phyloP scores from a whole-genome alignment of 495 filamentous ascomycete genomes.

The Neurospora sp. region DNA sequence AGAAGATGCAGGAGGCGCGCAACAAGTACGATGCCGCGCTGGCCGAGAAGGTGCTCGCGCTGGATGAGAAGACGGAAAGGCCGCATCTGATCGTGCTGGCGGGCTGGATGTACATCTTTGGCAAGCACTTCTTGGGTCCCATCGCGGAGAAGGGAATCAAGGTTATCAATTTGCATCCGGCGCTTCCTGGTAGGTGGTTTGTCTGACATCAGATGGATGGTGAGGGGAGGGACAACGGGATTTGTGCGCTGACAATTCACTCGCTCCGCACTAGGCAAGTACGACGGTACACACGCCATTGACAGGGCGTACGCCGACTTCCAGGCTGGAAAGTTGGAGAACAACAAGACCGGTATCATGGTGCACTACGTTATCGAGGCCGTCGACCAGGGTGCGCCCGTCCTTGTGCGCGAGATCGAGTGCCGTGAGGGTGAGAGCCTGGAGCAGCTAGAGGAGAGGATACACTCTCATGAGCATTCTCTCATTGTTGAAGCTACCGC shows the following conservation, averaged over 20 bases:
- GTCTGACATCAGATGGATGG: no score
- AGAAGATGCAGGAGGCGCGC: slow-evolving; percentile 50
- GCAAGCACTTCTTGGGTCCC: slow-evolving; percentile 46
- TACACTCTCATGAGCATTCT: slow-evolving; percentile 61
- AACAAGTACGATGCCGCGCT: slow-evolving; percentile 73
- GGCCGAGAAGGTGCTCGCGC: slow-evolving; percentile 52
- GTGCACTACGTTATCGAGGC: slow-evolving; percentile 79
- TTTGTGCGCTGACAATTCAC: neutral
- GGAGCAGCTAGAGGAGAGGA: slow-evolving; percentile 55
- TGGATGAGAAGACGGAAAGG: slow-evolving; percentile 26
- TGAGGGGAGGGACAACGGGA: neutral
- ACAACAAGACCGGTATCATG: slow-evolving; percentile 77
- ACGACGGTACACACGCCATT: slow-evolving; percentile 73
- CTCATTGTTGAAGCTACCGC: slow-evolving; percentile 59
- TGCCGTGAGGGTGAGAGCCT: slow-evolving; percentile 58
- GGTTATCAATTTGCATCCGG: slow-evolving; percentile 85
- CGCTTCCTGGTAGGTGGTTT: slow-evolving; percentile 40
- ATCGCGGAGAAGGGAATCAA: slow-evolving; percentile 47
- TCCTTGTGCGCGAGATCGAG: slow-evolving; percentile 61
- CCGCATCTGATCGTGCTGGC: slow-evolving; percentile 62
- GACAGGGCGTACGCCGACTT: slow-evolving; percentile 68
- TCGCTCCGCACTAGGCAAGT: slow-evolving; percentile 36
- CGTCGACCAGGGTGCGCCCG: slow-evolving; percentile 71
- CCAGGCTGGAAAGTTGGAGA: slow-evolving; percentile 55
- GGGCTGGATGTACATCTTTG: slow-evolving; percentile 60